Conservation (phyloP, 192 early-diverging fungal species). For the Coemansia sp. region DNA sequence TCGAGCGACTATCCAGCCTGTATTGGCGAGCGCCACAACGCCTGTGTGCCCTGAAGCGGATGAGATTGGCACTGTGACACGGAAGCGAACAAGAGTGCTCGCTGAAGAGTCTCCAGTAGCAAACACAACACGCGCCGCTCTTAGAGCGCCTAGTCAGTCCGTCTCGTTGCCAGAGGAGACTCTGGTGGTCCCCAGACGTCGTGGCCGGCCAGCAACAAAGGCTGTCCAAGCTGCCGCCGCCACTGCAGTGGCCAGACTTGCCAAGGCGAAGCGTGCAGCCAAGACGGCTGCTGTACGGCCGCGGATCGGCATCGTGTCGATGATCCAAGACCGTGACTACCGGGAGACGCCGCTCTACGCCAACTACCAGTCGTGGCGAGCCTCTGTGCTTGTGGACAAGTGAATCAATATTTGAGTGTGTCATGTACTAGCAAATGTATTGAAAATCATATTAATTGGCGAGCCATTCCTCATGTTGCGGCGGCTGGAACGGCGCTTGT, state of each 20-base stretch:
- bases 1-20: background rate
- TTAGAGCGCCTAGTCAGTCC: background rate
- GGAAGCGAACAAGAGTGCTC: background rate
- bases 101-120: background rate
- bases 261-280: background rate
- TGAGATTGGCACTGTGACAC: background rate
- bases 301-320: constrained; percentile 41
- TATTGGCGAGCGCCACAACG: background rate
- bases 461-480: background rate
- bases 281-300: constrained; percentile 13
- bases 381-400: background rate
- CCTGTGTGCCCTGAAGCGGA: background rate
- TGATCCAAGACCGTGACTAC: constrained; percentile 48
- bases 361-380: constrained; percentile 32
- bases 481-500: background rate
- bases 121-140: background rate
- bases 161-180: background rate
- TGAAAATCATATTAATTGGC: background rate
- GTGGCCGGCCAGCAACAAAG: background rate
- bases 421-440: background rate
- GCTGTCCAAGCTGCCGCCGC: background rate
- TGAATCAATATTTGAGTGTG: background rate
- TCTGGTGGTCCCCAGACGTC: background rate
- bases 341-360: constrained; percentile 20
- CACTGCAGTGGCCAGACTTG: background rate